Percentiles rank a stretch among this genome's conserved stretches.
Evolutionary conservation across 495 filamentous ascomycete species (phyloP).

Genomic region (Aspergillus funiculosus): DNA sequence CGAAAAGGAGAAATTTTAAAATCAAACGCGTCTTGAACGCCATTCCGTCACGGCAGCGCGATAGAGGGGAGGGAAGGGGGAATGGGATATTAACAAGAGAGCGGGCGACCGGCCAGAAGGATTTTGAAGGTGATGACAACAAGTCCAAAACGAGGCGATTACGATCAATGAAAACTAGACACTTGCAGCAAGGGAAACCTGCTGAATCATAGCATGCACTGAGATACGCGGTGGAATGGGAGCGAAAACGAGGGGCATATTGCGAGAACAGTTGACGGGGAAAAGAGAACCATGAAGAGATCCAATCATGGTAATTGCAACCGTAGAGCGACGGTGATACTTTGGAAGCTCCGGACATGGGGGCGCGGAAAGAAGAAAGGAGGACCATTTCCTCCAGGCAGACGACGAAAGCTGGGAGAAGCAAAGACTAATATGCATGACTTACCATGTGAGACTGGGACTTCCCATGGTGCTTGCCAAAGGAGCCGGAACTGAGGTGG

Average conservation of each 20-base stretch:
- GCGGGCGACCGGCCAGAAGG: too few species aligned
- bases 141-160: constrained; percentile 1
- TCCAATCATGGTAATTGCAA: constrained; percentile 1
- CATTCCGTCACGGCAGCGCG: too few species aligned
- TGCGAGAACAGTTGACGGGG: neutral
- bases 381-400: neutral
- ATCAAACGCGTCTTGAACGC: too few species aligned
- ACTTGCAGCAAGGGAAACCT: neutral
- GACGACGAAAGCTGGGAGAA: too few species aligned
- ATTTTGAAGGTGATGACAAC: neutral
- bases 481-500: constrained; percentile 63
- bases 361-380: neutral
- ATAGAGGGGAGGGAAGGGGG: too few species aligned
- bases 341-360: too few species aligned
- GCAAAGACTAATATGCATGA: constrained; percentile 27
- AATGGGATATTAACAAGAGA: too few species aligned
- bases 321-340: too few species aligned
- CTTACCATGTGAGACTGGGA: constrained; percentile 93
- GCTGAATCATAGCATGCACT: neutral
- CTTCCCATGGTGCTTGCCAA: constrained; percentile 84
- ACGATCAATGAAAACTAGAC: neutral
- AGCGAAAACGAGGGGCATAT: neutral
- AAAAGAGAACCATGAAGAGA: neutral
- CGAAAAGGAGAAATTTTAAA: too few species aligned
- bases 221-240: too few species aligned